These are phyloP conservation scores for Nissolia schottii DNA, from an alignment of 306 rosid species.

Conservation along the genomic window DNA sequence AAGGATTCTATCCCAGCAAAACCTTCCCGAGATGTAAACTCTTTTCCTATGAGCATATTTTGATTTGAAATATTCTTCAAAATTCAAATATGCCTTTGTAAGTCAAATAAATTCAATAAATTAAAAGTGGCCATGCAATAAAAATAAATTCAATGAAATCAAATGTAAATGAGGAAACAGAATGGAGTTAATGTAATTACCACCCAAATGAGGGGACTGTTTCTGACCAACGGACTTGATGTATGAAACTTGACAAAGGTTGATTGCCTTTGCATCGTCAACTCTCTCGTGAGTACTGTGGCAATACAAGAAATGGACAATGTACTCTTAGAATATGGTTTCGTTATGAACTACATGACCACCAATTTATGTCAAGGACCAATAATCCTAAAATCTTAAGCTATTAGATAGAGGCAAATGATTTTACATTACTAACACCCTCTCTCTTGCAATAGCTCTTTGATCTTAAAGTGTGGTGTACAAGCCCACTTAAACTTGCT, in stretches of 20 bases:
- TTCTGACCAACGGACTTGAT: constrained; percentile 59
- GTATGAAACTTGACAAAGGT: constrained; percentile 66
- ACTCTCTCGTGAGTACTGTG: constrained; percentile 64
- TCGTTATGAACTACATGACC: not conserved
- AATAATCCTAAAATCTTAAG: not conserved
- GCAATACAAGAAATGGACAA: constrained; percentile 22
- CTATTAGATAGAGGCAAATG: constrained; percentile 2
- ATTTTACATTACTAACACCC: not conserved
- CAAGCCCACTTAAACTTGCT: not conserved
- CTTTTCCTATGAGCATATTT: not conserved
- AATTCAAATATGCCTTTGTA: not conserved
- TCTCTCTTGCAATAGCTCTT: not conserved
- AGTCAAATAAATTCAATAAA: constrained; percentile 1
- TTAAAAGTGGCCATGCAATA: not conserved
- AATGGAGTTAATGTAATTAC: constrained; percentile 46
- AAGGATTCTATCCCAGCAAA: constrained; percentile 7
- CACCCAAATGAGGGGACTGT: constrained; percentile 62
- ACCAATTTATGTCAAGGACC: not conserved
- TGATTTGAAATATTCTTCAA: constrained; percentile 5
- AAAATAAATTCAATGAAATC: not conserved
- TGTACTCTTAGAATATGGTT: constrained; percentile 11
- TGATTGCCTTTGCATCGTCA: constrained; percentile 80
- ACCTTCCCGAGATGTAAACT: not conserved
- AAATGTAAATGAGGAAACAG: constrained; percentile 12
- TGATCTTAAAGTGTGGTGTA: not conserved